Evolutionary conservation across 805 yeast genomes (phyloP).

Genomic region (Kregervanrija pseudodelftensis): DNA sequence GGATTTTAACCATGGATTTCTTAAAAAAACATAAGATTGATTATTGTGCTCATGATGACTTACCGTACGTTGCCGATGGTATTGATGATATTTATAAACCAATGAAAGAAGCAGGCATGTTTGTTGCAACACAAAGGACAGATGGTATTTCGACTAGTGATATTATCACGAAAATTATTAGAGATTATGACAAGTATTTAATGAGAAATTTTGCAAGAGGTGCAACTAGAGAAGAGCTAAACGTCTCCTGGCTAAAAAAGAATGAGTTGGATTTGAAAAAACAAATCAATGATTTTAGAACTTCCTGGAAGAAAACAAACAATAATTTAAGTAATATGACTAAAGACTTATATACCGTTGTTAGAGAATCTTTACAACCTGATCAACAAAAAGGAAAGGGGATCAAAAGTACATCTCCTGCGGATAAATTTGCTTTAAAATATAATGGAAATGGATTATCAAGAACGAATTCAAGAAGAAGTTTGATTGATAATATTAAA

Average conservation of each 20-base stretch:
- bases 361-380: conserved; percentile 55
- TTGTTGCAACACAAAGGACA: conserved; percentile 90
- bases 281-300: conserved; percentile 80
- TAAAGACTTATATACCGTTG: conserved; percentile 77
- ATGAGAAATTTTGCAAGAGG: conserved; percentile 98
- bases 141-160: conserved; percentile 95
- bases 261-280: conserved; percentile 92
- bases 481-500: conserved; percentile 28
- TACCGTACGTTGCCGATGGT: conserved; percentile 88
- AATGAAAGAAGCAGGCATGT: conserved; percentile 83
- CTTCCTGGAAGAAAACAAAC: conserved; percentile 75
- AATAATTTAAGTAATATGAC: conserved; percentile 63
- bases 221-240: conserved; percentile 91
- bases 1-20: conserved; percentile 86
- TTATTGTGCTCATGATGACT: conserved; percentile 96
- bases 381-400: conserved; percentile 8
- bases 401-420: conserved; percentile 36
- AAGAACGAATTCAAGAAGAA: conserved; percentile 16
- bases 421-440: conserved; percentile 59
- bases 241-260: conserved; percentile 95
- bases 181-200: conserved; percentile 93
- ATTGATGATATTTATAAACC: conserved; percentile 90
- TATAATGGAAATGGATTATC: conserved; percentile 48
- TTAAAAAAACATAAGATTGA: conserved; percentile 75
- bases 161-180: conserved; percentile 87